A percentile compares a stretch with the other conserved stretches of the same genome.
Conservation (phyloP, 768 basidiomycete species). For the Tricholoma bakamatsutake region DNA sequence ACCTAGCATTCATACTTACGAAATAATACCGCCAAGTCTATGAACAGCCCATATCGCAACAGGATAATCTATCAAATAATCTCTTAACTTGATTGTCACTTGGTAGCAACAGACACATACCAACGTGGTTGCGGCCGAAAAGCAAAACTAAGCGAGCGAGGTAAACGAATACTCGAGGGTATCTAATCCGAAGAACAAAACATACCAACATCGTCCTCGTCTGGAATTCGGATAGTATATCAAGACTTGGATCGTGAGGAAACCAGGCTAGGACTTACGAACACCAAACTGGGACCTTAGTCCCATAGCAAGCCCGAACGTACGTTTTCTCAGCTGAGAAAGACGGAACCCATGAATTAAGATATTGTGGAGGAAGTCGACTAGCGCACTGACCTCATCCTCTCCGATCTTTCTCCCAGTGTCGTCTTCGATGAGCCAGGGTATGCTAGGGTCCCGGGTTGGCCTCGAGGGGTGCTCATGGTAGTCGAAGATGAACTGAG, state of each 20-base stretch:
- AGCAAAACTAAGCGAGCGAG: conserved; percentile 40
- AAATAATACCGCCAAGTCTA: conserved; percentile 49
- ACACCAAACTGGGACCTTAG: conserved; percentile 37
- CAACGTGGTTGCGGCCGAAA: conserved; percentile 64
- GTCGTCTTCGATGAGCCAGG: conserved; percentile 47
- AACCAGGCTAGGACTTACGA: conserved; percentile 23
- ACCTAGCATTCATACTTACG: conserved; percentile 30
- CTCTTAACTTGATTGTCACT: not conserved
- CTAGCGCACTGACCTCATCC: conserved; percentile 30
- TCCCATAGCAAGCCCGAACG: conserved; percentile 42
- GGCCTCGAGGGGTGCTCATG: conserved; percentile 36
- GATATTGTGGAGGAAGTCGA: not conserved
- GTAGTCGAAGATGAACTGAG: conserved; percentile 47
- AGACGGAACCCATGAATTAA: not conserved
- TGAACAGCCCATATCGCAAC: conserved; percentile 53
- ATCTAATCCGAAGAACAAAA: not conserved
- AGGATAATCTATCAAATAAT: conserved; percentile 38
- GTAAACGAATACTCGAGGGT: not conserved
- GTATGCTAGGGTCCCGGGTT: conserved; percentile 21
- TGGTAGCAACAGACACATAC: conserved; percentile 14
- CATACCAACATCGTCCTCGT: conserved; percentile 47
- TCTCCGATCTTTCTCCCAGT: conserved; percentile 34
- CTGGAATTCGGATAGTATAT: conserved; percentile 17
- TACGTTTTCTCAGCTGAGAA: conserved; percentile 38
- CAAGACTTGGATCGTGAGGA: not conserved